These are phyloP conservation scores for Eucalyptus marginata DNA, from an alignment of 345 rosid species.

Conservation along the genomic window DNA sequence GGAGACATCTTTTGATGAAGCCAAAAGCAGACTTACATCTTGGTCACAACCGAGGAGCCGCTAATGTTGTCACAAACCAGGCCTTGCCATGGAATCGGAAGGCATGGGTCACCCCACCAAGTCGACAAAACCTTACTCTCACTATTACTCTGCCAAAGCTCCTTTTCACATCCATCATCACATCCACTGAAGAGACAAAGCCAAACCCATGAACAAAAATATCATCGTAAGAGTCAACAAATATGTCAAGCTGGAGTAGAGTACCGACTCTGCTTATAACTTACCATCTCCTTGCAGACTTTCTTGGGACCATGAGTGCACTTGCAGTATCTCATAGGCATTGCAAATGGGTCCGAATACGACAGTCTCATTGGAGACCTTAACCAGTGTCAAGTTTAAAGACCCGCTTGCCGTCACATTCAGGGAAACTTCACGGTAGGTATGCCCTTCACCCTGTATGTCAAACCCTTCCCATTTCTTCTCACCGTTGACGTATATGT, in stretches of 20 bases:
- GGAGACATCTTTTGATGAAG: background rate
- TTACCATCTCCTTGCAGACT: constrained; percentile 30
- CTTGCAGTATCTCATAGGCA: constrained; percentile 52
- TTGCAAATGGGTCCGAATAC: constrained; percentile 46
- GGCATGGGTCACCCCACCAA: constrained; percentile 81
- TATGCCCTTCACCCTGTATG: constrained; percentile 18
- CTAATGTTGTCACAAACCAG: constrained; percentile 18
- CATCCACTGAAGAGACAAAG: constrained; percentile 13
- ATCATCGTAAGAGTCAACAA: background rate
- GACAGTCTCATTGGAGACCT: constrained; percentile 15
- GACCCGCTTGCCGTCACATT: constrained; percentile 21
- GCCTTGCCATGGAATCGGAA: constrained; percentile 36
- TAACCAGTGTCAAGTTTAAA: constrained; percentile 42
- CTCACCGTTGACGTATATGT: constrained; percentile 29
- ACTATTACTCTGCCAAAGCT: constrained; percentile 13
- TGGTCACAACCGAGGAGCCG: constrained; percentile 19
- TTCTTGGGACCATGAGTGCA: constrained; percentile 14
- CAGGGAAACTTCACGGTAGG: constrained; percentile 16
- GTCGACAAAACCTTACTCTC: constrained; percentile 5
- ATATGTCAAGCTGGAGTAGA: background rate
- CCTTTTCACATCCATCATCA: constrained; percentile 15
- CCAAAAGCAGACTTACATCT: constrained; percentile 25
- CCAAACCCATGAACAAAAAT: background rate
- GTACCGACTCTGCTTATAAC: background rate
- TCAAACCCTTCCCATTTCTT: constrained; percentile 15